Evolutionary conservation across 352 stramenopile species (phyloP).

Genomic region (Phytophthora foliorum): DNA sequence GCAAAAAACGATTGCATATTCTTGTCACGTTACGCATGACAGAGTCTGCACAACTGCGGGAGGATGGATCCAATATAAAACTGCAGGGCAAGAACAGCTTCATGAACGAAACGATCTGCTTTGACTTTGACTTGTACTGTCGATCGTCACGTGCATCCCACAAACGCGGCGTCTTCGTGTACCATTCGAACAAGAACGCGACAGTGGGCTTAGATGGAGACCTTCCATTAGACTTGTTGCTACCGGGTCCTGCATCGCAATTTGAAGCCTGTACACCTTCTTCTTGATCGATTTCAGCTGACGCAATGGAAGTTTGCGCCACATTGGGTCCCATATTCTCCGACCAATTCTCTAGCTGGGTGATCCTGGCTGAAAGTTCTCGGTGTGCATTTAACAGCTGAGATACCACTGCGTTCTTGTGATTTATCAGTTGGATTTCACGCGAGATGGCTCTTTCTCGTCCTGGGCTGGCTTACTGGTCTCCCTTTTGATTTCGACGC

Average conservation of each 20-base stretch:
- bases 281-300: not conserved
- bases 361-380: not conserved
- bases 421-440: not conserved
- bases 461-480: too few relatives aligned
- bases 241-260: too few relatives aligned
- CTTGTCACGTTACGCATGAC: too few relatives aligned
- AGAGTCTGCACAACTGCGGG: too few relatives aligned
- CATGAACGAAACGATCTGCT: constrained; percentile 39
- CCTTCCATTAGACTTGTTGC: not conserved
- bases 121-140: constrained; percentile 25
- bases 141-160: constrained; percentile 12
- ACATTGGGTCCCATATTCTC: not conserved
- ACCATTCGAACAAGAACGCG: too few relatives aligned
- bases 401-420: not conserved
- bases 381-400: not conserved
- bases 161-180: constrained; percentile 1
- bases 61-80: constrained; percentile 16
- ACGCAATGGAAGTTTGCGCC: not conserved
- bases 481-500: too few relatives aligned
- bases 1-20: too few relatives aligned
- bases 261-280: too few relatives aligned
- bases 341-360: not conserved
- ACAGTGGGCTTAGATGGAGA: not conserved
- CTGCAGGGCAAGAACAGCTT: constrained; percentile 37
- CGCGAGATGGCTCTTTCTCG: too few relatives aligned